Evolutionary conservation across 2,329 filamentous ascomycete genomes (phyloP).

Genomic region (Fusarium agapanthi): DNA sequence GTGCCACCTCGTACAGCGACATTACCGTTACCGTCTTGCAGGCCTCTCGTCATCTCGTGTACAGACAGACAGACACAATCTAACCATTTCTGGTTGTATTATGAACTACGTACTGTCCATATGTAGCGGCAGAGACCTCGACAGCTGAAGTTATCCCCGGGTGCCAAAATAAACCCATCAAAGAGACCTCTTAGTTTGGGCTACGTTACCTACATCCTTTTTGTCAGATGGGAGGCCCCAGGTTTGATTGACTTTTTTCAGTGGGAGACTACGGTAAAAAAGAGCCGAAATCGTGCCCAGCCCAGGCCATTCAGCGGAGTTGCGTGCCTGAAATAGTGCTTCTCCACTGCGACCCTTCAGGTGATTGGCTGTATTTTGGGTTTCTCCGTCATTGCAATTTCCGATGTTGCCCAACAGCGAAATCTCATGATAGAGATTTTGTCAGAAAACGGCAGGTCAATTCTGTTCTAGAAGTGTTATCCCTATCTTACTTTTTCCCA

Average conservation of each 20-base stretch:
- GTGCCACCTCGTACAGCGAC: slow-evolving; percentile 18
- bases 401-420: slow-evolving; percentile 17
- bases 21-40: not conserved
- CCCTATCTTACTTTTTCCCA: not conserved
- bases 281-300: not conserved
- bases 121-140: not conserved
- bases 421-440: not conserved
- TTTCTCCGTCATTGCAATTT: slow-evolving; percentile 38
- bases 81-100: not conserved
- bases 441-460: slow-evolving; percentile 20
- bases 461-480: not conserved
- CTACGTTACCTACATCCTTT: not conserved
- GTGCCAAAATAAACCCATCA: not conserved
- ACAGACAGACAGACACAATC: not conserved
- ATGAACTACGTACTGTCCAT: not conserved
- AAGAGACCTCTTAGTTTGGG: not conserved
- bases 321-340: slow-evolving; percentile 29
- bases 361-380: slow-evolving; percentile 23
- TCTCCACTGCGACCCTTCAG: not conserved
- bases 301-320: slow-evolving; percentile 16
- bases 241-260: not conserved
- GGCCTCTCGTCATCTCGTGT: not conserved
- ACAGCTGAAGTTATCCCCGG: not conserved
- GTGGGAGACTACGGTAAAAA: not conserved
- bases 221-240: not conserved